Evolutionary conservation across 2,329 filamentous ascomycete genomes (phyloP), one percentile per base, ranked within the genome.

Genomic region (Aspergillus uvarum): DNA sequence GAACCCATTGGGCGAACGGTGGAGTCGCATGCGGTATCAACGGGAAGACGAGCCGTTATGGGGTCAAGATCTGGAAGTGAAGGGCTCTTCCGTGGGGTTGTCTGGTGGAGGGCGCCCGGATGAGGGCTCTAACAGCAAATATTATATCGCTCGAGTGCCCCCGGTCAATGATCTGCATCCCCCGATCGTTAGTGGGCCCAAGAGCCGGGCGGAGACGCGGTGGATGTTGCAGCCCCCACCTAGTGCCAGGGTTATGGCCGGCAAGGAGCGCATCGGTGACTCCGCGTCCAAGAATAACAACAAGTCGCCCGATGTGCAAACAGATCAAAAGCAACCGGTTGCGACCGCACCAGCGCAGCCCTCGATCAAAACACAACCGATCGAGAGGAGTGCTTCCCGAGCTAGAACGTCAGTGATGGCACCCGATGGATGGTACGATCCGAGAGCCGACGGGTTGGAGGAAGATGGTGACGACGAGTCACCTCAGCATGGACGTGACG

Each of bases 161-260:
- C 90, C 90, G 4, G 87, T 96, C 68, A 95, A 96, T 76, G 91
- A 96, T 62, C 85, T 93, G 60, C 91, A 96, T 72, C 91, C 91
- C 5, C 91, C 92, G 2, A 88, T 96, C 54, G 90, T 95, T 74
- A 91, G 87, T 76, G 89, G 85, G 59, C 89, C 88, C 14, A 83
- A 82, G 42, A 87, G 85, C 72, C 86, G 81, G 70, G 86, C 87
- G 57, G 91, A 90, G 61, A 89, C 90, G 57, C 84, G 83, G 70
- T 97, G 93, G 93, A 96, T 97, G 92, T 80, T 96, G 54, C 91
- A 96, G 71, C 93, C 93, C 2, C 92, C 92, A 1, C 93, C 93
- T n/a, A 86, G 89, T 35, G 92, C 93, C 59, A 92, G 89, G 73
- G 83, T 96, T 61, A 97, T 97, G 93, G 90, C 89, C 65, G 93